These are phyloP conservation scores for Saccharum officinarum DNA, from an alignment of 176 grass and related monocot species.

Conservation along the genomic window DNA sequence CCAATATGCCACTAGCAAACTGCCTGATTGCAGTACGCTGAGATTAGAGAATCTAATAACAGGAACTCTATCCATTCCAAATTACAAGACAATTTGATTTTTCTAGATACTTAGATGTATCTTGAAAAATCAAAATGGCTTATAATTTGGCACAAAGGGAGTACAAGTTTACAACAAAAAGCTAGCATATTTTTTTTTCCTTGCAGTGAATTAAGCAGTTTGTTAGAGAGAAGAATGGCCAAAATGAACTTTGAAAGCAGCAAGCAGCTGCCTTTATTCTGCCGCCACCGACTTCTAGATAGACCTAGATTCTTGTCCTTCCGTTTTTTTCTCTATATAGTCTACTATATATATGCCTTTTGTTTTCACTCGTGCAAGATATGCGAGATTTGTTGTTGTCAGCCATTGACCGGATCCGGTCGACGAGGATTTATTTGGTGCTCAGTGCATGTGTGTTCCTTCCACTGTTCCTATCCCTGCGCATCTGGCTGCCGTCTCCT, in stretches of 20 bases:
- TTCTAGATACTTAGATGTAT: no score
- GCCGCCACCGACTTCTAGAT: neutral
- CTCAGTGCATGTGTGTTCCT: neutral
- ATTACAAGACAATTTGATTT: no score
- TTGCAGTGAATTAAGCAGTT: neutral
- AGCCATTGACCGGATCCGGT: neutral
- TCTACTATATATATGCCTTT: neutral
- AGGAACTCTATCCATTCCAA: no score
- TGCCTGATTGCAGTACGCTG: neutral
- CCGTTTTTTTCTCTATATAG: neutral
- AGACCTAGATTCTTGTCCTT: slow-evolving; percentile 4
- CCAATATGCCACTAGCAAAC: neutral
- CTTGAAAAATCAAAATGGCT: no score
- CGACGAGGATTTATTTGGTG: slow-evolving; percentile 1
- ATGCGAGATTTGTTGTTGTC: neutral
- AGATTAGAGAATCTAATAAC: neutral
- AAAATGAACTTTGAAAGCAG: slow-evolving; percentile 9
- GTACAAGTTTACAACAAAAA: no score
- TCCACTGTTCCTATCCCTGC: neutral
- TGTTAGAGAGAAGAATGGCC: neutral
- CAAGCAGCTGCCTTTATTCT: neutral
- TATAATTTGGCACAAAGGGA: no score
- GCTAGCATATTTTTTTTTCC: neutral
- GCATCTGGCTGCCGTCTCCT: neutral
- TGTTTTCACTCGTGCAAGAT: neutral